phyloP scores from a whole-genome alignment of 179 eudicot species.

The Heliamphora pulchella region DNA sequence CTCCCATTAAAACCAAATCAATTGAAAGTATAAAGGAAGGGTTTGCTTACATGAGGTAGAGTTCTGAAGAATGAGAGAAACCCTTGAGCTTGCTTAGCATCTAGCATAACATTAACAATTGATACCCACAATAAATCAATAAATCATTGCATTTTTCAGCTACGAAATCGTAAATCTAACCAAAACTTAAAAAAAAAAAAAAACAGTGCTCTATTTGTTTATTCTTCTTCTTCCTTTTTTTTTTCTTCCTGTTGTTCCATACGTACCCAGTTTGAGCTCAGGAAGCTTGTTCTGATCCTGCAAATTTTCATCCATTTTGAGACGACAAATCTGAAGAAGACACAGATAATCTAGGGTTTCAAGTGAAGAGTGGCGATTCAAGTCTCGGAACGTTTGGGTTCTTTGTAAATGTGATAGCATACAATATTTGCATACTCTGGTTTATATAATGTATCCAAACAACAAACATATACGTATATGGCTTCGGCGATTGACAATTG shows the following conservation, averaged over 20 bases:
- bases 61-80: slow-evolving; percentile 83
- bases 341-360: slow-evolving; percentile 15
- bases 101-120: slow-evolving; percentile 23
- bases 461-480: neutral
- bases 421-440: neutral
- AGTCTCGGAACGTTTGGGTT: neutral
- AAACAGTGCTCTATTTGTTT: neutral
- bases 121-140: neutral
- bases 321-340: neutral
- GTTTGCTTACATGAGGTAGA: slow-evolving; percentile 50
- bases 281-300: slow-evolving; percentile 63
- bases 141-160: neutral
- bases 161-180: neutral
- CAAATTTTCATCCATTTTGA: slow-evolving; percentile 44
- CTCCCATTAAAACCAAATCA: neutral
- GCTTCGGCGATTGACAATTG: slow-evolving; percentile 10
- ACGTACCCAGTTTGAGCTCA: slow-evolving; percentile 65
- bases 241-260: neutral
- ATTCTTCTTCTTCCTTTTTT: neutral
- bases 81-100: slow-evolving; percentile 94
- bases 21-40: neutral
- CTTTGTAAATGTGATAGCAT: neutral
- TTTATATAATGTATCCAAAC: too few relatives aligned
- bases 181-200: neutral
- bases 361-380: slow-evolving; percentile 4